Evolutionary conservation across 306 rosid species (phyloP), one percentile per base, ranked within the genome.

Genomic region (Vigna radiata): DNA sequence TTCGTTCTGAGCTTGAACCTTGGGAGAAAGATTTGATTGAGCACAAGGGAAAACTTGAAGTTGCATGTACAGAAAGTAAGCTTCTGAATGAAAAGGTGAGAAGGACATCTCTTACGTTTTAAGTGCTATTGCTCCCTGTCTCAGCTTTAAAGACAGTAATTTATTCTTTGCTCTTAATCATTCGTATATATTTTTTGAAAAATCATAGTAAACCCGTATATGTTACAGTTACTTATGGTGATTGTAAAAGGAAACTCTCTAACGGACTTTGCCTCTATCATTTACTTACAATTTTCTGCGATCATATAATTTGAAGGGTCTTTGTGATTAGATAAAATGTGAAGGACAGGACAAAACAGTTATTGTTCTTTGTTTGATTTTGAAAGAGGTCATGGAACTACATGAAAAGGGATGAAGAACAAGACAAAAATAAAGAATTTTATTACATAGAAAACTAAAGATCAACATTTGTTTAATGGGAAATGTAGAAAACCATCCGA

Each of bases 21-120:
- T 95, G 99, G 99, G 99, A 95, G 80, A 88, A 90, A 55, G 85
- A 92, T 81, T 86, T 92, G 86, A 92, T 90, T 47, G 93, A 90
- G 84, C 97, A 87, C 85, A 95, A 89, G 73, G 99, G 99, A 75
- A 90, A 90, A 77, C 96, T 92, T 47, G 97, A 95, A 36, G 97
- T 95, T 82, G 93, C 96, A 58, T 78, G 84, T 73, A 77, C 87
- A 2, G 99, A 95, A 78, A 78, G 79, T 47, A 95, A 83, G 83
- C 97, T 95, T 79, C 76, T 95, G 78, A 81, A 67, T 83, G 97
- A 92, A 52, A 92, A 95, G 96, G 98, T 95, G 78, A 84, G 72
- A 49, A 64, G 52, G 80, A 54, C n/a, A 59, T 82, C 14, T 49
- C 25, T 52, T 78, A 63, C 64, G 56, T 33, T 60, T 65, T 21